A percentile compares a stretch with the other conserved stretches of the same genome.
phyloP scores from a whole-genome alignment of 805 yeast species.

The Saturnispora zaruensis region DNA sequence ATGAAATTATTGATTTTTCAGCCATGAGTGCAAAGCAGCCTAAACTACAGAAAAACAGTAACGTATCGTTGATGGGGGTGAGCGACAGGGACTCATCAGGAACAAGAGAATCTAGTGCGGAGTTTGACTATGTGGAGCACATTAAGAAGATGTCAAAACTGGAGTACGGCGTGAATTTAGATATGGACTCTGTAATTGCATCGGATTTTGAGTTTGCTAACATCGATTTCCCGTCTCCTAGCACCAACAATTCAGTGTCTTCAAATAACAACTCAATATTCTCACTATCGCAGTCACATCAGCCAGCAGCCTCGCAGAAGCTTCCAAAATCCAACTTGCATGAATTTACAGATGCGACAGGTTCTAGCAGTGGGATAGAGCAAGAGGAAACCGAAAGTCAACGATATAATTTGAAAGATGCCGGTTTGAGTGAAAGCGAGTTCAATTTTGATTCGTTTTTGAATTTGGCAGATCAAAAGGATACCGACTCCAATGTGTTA shows the following conservation, averaged over 20 bases:
- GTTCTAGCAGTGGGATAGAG: neutral
- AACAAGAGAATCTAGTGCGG: neutral
- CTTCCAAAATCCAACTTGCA: neutral
- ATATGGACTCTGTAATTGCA: conserved; percentile 9
- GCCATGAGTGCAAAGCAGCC: conserved; percentile 5
- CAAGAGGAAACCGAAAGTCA: neutral
- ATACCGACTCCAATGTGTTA: neutral
- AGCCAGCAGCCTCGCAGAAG: neutral
- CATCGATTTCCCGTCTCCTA: conserved; percentile 18
- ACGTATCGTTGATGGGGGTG: neutral
- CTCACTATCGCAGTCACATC: neutral
- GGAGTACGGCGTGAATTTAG: conserved; percentile 26
- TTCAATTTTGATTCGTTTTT: conserved; percentile 28
- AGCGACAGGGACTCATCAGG: neutral
- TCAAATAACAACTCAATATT: conserved; percentile 21
- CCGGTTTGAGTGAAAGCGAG: conserved; percentile 12
- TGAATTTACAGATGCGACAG: neutral
- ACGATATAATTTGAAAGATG: neutral
- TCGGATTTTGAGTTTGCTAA: conserved; percentile 4
- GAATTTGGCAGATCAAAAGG: conserved; percentile 23
- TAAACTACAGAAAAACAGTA: neutral
- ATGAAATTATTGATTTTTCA: conserved; percentile 8
- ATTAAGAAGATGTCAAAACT: conserved; percentile 30
- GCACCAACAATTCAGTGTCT: conserved; percentile 22
- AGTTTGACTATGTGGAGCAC: conserved; percentile 31